Percentiles rank a stretch among this genome's conserved stretches.
phyloP scores from a whole-genome alignment of 495 filamentous ascomycete species.

The Podospora fimiseda region DNA sequence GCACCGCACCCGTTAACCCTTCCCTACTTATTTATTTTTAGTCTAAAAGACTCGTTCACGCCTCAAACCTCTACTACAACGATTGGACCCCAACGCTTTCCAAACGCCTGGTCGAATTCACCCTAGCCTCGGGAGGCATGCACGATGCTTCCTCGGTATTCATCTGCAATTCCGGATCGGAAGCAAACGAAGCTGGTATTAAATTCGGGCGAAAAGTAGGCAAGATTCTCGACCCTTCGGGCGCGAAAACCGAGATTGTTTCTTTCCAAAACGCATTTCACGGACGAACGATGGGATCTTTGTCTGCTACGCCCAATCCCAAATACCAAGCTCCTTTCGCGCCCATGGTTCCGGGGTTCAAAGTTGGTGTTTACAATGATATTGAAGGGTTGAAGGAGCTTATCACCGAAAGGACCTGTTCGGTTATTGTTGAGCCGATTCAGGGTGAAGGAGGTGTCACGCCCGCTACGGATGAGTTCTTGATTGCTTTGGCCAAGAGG shows the following conservation, averaged over 20 bases:
- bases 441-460: conserved; percentile 95
- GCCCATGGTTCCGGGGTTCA: conserved; percentile 92
- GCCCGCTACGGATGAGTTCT: conserved; percentile 73
- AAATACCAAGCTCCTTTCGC: conserved; percentile 95
- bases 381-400: conserved; percentile 59
- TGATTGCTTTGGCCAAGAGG: conserved; percentile 65
- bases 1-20: not conserved
- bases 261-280: conserved; percentile 91
- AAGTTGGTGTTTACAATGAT: conserved; percentile 81
- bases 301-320: conserved; percentile 94
- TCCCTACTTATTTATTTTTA: conserved; percentile 21
- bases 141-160: conserved; percentile 75
- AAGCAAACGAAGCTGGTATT: conserved; percentile 96
- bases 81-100: conserved; percentile 85
- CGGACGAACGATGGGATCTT: conserved; percentile 86
- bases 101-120: conserved; percentile 74
- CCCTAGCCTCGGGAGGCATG: conserved; percentile 69
- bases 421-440: conserved; percentile 95
- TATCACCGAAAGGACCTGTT: conserved; percentile 78
- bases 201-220: conserved; percentile 94
- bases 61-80: conserved; percentile 94
- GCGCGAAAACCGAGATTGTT: conserved; percentile 74
- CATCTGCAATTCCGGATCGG: conserved; percentile 88
- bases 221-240: conserved; percentile 61
- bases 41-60: conserved; percentile 75